These are phyloP conservation scores for Astrephomene gubernaculifera DNA, from an alignment of 139 green algal genomes.

Conservation along the genomic window DNA sequence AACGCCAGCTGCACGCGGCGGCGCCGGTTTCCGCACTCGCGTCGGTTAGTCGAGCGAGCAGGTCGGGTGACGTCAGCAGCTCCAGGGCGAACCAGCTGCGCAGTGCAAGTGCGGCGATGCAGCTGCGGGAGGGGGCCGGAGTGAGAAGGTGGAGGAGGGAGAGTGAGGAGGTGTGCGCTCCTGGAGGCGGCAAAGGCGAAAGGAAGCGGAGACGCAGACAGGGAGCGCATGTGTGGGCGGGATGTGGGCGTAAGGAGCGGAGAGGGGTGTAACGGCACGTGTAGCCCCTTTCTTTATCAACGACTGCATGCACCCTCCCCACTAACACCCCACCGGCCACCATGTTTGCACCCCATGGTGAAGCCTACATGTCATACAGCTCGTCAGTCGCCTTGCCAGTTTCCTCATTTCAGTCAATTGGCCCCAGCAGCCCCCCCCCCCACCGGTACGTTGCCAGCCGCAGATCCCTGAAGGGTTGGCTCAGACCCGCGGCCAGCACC, in stretches of 20 bases:
- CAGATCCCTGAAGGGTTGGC: conserved; percentile 52
- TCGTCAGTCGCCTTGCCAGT: too few relatives aligned
- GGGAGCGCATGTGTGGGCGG: not conserved
- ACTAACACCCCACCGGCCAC: too few relatives aligned
- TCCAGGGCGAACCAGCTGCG: conserved; percentile 53
- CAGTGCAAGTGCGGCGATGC: conserved; percentile 42
- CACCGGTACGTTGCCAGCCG: conserved; percentile 24
- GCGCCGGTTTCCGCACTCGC: conserved; percentile 34
- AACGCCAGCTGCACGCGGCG: conserved; percentile 40
- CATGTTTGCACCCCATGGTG: too few relatives aligned
- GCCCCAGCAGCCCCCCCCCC: too few relatives aligned
- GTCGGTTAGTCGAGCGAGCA: conserved; percentile 30
- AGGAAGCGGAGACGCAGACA: not conserved
- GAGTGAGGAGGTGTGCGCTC: not conserved
- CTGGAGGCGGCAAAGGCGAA: not conserved
- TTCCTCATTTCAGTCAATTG: too few relatives aligned
- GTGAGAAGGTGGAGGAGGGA: not conserved
- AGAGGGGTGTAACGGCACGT: too few relatives aligned
- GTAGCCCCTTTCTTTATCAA: too few relatives aligned
- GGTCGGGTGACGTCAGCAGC: conserved; percentile 11
- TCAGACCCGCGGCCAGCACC: conserved; percentile 39
- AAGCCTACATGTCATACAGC: too few relatives aligned
- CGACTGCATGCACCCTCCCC: too few relatives aligned
- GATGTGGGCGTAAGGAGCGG: not conserved
- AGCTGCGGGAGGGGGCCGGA: conserved; percentile 8